These are phyloP conservation scores for Anthracocystis walkeri DNA, from an alignment of 1,284 basidiomycete species.

Conservation along the genomic window DNA sequence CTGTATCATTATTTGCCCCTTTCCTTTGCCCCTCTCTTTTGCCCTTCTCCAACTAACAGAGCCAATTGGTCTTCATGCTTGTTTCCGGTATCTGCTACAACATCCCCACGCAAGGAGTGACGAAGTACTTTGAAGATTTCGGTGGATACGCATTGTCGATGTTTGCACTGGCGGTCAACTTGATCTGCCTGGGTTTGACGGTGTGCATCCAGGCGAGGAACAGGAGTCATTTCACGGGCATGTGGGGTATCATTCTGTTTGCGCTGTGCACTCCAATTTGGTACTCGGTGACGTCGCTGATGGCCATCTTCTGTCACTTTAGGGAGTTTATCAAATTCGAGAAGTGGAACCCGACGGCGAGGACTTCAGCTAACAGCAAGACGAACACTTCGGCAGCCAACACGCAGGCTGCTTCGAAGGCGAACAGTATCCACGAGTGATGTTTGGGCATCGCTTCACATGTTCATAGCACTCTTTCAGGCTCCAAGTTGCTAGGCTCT, in stretches of 20 bases:
- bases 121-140: slow-evolving; percentile 51
- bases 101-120: slow-evolving; percentile 42
- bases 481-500: too few relatives aligned
- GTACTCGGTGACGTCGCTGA: slow-evolving; percentile 53
- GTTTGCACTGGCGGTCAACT: slow-evolving; percentile 53
- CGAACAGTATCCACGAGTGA: slow-evolving; percentile 16
- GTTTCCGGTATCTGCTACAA: slow-evolving; percentile 51
- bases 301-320: slow-evolving; percentile 61
- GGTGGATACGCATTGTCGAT: slow-evolving; percentile 50
- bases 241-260: slow-evolving; percentile 49
- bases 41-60: too few relatives aligned
- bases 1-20: too few relatives aligned
- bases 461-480: too few relatives aligned
- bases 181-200: slow-evolving; percentile 48
- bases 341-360: slow-evolving; percentile 55
- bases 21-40: too few relatives aligned
- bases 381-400: slow-evolving; percentile 23
- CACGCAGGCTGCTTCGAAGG: slow-evolving; percentile 26
- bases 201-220: slow-evolving; percentile 57
- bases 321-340: slow-evolving; percentile 60
- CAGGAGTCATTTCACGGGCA: slow-evolving; percentile 48
- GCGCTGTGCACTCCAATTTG: slow-evolving; percentile 53
- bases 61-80: slow-evolving; percentile 53
- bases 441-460: too few relatives aligned
- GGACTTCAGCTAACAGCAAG: slow-evolving; percentile 34